phyloP scores from a whole-genome alignment of 202 grass and related monocot genomes.

The Schoenoplectus tabernaemontani region DNA sequence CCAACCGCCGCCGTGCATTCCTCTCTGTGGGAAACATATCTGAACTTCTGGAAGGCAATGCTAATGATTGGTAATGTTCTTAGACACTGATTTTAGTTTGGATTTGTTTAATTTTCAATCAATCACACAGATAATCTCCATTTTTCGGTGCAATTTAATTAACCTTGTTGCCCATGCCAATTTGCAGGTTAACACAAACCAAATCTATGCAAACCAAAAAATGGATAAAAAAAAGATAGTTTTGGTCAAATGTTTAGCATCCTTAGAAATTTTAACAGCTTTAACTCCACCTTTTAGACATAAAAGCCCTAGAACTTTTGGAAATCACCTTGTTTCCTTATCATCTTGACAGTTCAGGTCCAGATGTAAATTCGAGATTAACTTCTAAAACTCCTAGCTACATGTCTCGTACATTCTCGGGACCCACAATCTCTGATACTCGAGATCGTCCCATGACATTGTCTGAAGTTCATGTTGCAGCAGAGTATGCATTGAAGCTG shows the following conservation, averaged over 20 bases:
- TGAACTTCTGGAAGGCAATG: slow-evolving; percentile 58
- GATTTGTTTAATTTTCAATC: neutral
- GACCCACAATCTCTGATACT: slow-evolving; percentile 49
- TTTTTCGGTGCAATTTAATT: neutral
- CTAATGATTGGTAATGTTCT: slow-evolving; percentile 57
- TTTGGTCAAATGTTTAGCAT: neutral
- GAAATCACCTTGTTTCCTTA: slow-evolving; percentile 9
- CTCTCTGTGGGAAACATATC: slow-evolving; percentile 91
- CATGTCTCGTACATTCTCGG: slow-evolving; percentile 74
- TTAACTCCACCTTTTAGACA: neutral
- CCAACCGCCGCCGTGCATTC: slow-evolving; percentile 94
- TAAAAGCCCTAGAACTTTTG: neutral
- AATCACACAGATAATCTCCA: neutral
- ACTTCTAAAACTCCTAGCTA: slow-evolving; percentile 44
- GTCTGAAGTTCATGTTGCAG: slow-evolving; percentile 99
- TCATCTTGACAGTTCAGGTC: slow-evolving; percentile 79
- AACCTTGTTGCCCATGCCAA: neutral
- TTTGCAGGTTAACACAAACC: neutral
- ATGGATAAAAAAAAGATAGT: neutral
- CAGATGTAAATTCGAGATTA: slow-evolving; percentile 58
- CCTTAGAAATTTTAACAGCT: neutral
- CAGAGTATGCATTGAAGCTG: slow-evolving; percentile 71
- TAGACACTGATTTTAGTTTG: neutral
- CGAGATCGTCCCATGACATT: slow-evolving; percentile 85
- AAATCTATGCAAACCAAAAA: neutral